Evolutionary conservation across 352 stramenopile genomes (phyloP), one percentile per base, ranked within the genome.

Genomic region (Phytophthora sp.): DNA sequence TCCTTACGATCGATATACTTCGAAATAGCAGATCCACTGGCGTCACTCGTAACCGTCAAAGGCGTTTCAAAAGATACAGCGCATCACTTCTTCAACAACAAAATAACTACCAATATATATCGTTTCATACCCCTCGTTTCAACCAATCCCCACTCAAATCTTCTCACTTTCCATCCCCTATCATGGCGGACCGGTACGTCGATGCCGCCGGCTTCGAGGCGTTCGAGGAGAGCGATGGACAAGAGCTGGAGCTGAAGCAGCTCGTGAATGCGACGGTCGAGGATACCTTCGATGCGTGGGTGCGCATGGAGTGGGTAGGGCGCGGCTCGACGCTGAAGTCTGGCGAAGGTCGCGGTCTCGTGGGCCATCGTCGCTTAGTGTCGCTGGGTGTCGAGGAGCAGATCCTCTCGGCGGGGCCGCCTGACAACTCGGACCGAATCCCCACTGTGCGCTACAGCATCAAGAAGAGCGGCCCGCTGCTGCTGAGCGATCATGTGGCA

Each of bases 381-480:
- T 69, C 70, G 13, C 60, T 83, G 1, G 77, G 79, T 5, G 75
- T 90, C 26, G 53, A 76, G 33, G 82, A 91, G 44, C 63, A 87
- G 60, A 89, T 91, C 23, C 46, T 86, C 7, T 82, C 77, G 3
- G 79, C 50, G 0, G 83, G 79, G 23, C 52, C 70, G 15, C 83
- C 83, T 4, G 62, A 76, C 24, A 61, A 53, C 11, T 74, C 72
- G 21, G 68, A 82, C 27, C 47, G 29, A n/a, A 87, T 89, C 58
- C 68, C 69, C 9, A 80, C 71, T 8, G 50, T 89, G 0, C 55
- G 76, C 33, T 90, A 89, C 71, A 79, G 75, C 46, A 65, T 89
- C 49, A 45, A 53, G 38, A 71, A 82, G 29, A 80, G 76, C 42
- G 81, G 79, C 0, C 65, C 71, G 13, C 61, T 88, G 63, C 66